phyloP scores from a whole-genome alignment of 768 basidiomycete species.

The Tephrocybe rancida region DNA sequence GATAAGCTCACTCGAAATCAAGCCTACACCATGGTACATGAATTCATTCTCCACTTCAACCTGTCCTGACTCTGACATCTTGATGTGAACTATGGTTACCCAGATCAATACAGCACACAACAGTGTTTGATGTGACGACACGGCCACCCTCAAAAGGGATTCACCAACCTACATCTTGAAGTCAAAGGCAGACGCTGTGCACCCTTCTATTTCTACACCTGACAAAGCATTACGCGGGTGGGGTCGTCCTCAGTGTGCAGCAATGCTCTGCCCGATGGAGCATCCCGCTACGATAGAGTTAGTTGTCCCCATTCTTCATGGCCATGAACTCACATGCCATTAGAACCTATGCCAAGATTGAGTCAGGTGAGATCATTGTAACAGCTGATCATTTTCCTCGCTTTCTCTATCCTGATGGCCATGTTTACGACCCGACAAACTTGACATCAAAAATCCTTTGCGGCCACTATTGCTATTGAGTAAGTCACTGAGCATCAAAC shows the following conservation, averaged over 20 bases:
- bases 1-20: background rate
- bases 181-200: background rate
- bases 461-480: slow-evolving; percentile 4
- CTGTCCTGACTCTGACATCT: no score
- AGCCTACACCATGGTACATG: background rate
- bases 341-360: slow-evolving; percentile 13
- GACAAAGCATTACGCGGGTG: slow-evolving; percentile 14
- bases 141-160: slow-evolving; percentile 3
- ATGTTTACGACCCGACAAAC: background rate
- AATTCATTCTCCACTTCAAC: background rate
- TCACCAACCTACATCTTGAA: slow-evolving; percentile 8
- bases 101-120: slow-evolving; percentile 4
- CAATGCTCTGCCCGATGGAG: slow-evolving; percentile 9
- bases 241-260: slow-evolving; percentile 11
- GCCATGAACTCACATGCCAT: no score
- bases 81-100: no score
- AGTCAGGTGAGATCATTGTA: background rate
- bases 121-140: slow-evolving; percentile 10
- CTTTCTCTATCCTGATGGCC: slow-evolving; percentile 13
- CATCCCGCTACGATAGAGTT: slow-evolving; percentile 2
- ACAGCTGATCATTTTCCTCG: slow-evolving; percentile 11
- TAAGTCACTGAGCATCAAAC: background rate
- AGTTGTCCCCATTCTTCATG: background rate
- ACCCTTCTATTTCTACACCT: background rate
- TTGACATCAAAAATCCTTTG: background rate